Conservation (phyloP, 2,329 filamentous ascomycete species). For the Metarhizium robertsii region DNA sequence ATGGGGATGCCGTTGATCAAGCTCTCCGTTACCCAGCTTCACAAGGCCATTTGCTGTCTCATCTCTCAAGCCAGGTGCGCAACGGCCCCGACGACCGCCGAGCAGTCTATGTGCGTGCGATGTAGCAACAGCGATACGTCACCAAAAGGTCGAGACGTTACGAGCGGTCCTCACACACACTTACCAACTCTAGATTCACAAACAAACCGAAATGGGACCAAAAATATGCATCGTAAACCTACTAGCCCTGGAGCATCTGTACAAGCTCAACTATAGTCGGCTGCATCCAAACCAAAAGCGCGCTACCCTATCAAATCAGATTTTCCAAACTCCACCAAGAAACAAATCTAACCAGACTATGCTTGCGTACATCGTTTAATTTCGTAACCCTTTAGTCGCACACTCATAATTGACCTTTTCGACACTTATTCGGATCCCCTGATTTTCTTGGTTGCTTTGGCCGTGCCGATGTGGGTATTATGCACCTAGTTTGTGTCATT, state of each 20-base stretch:
- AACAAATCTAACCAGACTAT: background rate
- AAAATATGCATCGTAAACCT: background rate
- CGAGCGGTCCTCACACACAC: no score
- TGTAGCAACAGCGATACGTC: no score
- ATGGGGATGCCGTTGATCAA: no score
- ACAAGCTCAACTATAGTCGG: background rate
- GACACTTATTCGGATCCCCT: constrained; percentile 23
- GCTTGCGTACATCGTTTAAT: constrained; percentile 3
- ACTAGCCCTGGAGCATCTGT: background rate
- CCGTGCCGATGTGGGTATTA: constrained; percentile 87
- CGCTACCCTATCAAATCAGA: constrained; percentile 2
- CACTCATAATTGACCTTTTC: background rate
- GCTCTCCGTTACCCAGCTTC: no score
- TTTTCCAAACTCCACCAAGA: background rate
- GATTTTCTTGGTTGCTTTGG: constrained; percentile 63
- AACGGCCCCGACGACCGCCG: no score
- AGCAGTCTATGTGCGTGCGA: no score
- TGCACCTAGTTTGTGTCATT: constrained; percentile 45
- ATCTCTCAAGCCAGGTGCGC: no score
- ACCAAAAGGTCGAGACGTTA: no score
- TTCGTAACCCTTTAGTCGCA: background rate
- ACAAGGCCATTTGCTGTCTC: no score
- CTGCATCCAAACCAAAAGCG: background rate
- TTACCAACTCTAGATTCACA: background rate
- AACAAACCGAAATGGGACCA: background rate